These are phyloP conservation scores for Metrosideros polymorpha DNA, from an alignment of 441 rosid genomes.

Conservation along the genomic window DNA sequence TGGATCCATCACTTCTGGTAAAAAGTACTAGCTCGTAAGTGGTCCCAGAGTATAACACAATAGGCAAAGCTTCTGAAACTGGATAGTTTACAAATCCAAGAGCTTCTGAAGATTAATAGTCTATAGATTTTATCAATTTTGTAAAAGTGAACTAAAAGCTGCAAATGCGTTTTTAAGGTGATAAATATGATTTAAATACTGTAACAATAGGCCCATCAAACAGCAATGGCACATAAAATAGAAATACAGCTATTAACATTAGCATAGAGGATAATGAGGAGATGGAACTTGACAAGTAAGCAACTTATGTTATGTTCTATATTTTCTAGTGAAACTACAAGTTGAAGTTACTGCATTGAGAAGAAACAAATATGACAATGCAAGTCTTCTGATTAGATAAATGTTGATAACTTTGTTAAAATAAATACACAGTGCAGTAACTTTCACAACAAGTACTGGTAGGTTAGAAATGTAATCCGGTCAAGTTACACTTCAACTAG, in stretches of 20 bases:
- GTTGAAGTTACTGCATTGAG: not conserved
- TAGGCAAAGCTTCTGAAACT: not conserved
- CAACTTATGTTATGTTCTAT: not conserved
- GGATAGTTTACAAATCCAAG: not conserved
- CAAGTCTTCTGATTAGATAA: not conserved
- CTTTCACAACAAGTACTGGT: not conserved
- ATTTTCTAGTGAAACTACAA: not conserved
- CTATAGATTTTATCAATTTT: not conserved
- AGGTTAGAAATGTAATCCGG: not conserved
- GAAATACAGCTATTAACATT: not conserved
- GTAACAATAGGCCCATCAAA: not conserved
- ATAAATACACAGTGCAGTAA: not conserved
- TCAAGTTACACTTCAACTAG: not conserved
- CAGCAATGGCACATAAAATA: not conserved
- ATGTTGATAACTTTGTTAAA: not conserved
- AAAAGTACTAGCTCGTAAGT: not conserved
- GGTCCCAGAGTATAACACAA: not conserved
- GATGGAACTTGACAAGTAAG: not conserved
- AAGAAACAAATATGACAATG: not conserved
- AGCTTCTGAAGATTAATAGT: not conserved
- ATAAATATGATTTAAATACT: not conserved
- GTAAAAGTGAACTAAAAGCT: not conserved
- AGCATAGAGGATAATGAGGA: not conserved
- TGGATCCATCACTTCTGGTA: slow-evolving; percentile 43
- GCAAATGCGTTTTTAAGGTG: not conserved